phyloP scores from a whole-genome alignment of 106 monocot species.

The Dendrobium huoshanense region DNA sequence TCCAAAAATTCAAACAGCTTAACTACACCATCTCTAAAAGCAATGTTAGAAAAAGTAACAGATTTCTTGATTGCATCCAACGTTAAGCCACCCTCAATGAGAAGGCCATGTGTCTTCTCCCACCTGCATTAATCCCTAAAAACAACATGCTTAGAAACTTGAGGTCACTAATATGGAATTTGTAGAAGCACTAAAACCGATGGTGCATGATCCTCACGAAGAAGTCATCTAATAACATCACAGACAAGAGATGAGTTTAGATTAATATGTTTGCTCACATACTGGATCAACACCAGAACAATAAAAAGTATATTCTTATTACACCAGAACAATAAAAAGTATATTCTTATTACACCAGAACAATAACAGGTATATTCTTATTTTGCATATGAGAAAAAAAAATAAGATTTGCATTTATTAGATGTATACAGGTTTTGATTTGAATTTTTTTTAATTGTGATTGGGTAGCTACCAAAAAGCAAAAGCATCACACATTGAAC shows the following conservation, averaged over 20 bases:
- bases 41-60: slow-evolving; percentile 50
- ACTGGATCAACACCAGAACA: neutral
- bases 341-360: neutral
- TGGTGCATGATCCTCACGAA: too few relatives aligned
- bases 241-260: neutral
- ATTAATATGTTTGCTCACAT: neutral
- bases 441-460: neutral
- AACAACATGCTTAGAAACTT: neutral
- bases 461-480: neutral
- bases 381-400: neutral
- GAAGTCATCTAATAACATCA: neutral
- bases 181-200: neutral
- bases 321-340: neutral
- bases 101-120: slow-evolving; percentile 83
- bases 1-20: slow-evolving; percentile 69
- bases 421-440: neutral
- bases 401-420: neutral
- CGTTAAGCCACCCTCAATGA: slow-evolving; percentile 73
- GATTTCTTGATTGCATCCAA: slow-evolving; percentile 62
- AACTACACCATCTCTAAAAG: slow-evolving; percentile 72
- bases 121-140: slow-evolving; percentile 38
- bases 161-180: neutral
- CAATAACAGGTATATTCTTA: neutral
- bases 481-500: neutral
- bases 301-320: neutral